These are phyloP conservation scores for Oxytropis ochrocephala DNA, from an alignment of 306 rosid genomes.

Conservation along the genomic window DNA sequence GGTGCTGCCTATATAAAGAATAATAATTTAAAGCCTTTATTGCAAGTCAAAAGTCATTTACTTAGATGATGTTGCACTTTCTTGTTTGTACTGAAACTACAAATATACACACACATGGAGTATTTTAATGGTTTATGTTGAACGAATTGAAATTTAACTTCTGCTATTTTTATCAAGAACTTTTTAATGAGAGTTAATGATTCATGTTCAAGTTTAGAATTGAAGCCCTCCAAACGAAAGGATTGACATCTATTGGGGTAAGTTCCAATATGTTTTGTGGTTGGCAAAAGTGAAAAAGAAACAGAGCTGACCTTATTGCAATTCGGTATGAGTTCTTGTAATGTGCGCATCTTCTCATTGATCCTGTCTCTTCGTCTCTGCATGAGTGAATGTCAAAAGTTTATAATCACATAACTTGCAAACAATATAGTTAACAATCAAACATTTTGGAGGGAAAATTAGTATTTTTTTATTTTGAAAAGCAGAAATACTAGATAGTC, in stretches of 20 bases:
- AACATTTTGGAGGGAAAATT: not conserved
- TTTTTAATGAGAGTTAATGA: not conserved
- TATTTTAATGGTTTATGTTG: not conserved
- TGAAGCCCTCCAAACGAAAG: not conserved
- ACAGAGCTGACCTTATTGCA: slow-evolving; percentile 66
- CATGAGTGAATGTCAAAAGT: slow-evolving; percentile 20
- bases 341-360: slow-evolving; percentile 86
- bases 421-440: not conserved
- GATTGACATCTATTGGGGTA: not conserved
- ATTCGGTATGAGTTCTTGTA: slow-evolving; percentile 89
- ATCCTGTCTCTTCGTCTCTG: slow-evolving; percentile 82
- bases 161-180: too few relatives aligned
- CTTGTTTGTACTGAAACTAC: not conserved
- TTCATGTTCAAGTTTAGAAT: not conserved
- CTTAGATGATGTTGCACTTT: not conserved
- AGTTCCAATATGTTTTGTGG: not conserved
- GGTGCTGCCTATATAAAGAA: not conserved
- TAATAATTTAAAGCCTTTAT: not conserved
- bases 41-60: not conserved
- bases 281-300: not conserved
- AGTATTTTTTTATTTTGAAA: not conserved
- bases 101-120: not conserved
- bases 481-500: not conserved
- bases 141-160: too few relatives aligned
- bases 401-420: slow-evolving; percentile 13